Percentiles rank a stretch among this genome's conserved stretches.
Conservation (phyloP, 306 rosid genomes). For the Geum urbanum region DNA sequence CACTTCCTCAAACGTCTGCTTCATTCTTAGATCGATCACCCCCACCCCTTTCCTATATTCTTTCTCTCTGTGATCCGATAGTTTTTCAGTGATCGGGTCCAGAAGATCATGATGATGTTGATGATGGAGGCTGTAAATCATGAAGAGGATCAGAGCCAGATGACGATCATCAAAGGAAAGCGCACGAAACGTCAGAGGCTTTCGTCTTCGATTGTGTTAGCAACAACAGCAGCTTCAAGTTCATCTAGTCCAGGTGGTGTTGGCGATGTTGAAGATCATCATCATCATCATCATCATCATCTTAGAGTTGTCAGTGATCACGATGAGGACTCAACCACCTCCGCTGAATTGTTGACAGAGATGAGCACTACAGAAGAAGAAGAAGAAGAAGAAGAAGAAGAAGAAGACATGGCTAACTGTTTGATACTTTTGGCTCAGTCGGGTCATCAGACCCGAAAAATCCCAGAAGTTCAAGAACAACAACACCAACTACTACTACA, state of each 20-base stretch:
- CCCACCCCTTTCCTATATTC: constrained; percentile 5
- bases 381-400: constrained; percentile 60
- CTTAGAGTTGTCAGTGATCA: constrained; percentile 3
- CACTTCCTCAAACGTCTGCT: constrained; percentile 22
- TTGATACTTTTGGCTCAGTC: constrained; percentile 66
- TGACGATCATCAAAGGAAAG: constrained; percentile 54
- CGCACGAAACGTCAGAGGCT: constrained; percentile 64
- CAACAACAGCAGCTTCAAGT: constrained; percentile 32
- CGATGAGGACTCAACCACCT: constrained; percentile 3
- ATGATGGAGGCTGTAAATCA: constrained; percentile 38
- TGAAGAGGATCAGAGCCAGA: constrained; percentile 33
- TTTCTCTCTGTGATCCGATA: neutral
- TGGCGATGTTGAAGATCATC: neutral
- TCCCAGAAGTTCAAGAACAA: constrained; percentile 1
- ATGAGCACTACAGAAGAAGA: constrained; percentile 42
- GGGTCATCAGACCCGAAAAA: neutral
- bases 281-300: neutral
- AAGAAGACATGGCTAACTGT: constrained; percentile 73
- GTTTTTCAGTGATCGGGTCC: neutral
- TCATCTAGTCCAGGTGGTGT: constrained; percentile 25
- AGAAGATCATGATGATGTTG: constrained; percentile 8
- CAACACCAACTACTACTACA: neutral
- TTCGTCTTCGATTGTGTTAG: constrained; percentile 33
- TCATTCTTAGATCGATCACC: constrained; percentile 12
- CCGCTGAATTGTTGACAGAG: constrained; percentile 22